Evolutionary conservation across 2,329 filamentous ascomycete genomes (phyloP).

Genomic region (Plectosphaerella sp.): DNA sequence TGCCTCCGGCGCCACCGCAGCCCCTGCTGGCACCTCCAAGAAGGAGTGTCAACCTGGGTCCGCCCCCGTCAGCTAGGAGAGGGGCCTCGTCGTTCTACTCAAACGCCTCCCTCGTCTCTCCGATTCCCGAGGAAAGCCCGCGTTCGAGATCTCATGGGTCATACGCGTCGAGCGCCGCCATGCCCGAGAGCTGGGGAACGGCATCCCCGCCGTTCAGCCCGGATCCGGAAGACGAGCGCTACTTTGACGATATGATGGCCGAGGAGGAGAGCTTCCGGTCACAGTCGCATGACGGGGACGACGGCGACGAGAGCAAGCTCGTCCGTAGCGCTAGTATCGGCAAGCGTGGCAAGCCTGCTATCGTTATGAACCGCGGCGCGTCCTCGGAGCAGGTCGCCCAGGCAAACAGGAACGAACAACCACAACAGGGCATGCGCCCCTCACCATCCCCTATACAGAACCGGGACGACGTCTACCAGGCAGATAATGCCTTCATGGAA

Average conservation of each 20-base stretch:
- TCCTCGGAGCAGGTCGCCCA: constrained; percentile 7
- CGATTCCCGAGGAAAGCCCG: constrained; percentile 69
- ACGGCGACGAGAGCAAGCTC: constrained; percentile 51
- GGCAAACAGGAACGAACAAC: constrained; percentile 16
- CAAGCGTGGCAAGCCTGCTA: constrained; percentile 53
- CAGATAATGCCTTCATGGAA: constrained; percentile 43
- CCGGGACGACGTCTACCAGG: constrained; percentile 27
- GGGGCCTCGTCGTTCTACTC: constrained; percentile 64
- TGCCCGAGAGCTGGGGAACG: constrained; percentile 63
- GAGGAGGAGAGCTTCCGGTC: constrained; percentile 30
- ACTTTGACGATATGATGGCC: constrained; percentile 44
- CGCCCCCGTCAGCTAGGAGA: constrained; percentile 55
- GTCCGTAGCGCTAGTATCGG: constrained; percentile 60
- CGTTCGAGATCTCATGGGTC: constrained; percentile 56
- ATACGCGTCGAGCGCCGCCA: constrained; percentile 67
- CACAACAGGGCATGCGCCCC: constrained; percentile 22
- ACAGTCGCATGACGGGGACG: constrained; percentile 35
- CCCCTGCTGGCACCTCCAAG: constrained; percentile 27
- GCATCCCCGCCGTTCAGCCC: constrained; percentile 40
- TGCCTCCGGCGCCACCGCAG: constrained; percentile 15
- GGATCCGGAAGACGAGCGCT: constrained; percentile 37
- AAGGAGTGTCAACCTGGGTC: constrained; percentile 51
- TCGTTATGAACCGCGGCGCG: constrained; percentile 39
- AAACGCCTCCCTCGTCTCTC: constrained; percentile 63
- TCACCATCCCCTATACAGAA: constrained; percentile 29